Percentiles rank a stretch among this genome's conserved stretches.
These are phyloP conservation scores for Diaporthe aspalathi DNA, from an alignment of 2,329 filamentous ascomycete genomes.

Conservation along the genomic window DNA sequence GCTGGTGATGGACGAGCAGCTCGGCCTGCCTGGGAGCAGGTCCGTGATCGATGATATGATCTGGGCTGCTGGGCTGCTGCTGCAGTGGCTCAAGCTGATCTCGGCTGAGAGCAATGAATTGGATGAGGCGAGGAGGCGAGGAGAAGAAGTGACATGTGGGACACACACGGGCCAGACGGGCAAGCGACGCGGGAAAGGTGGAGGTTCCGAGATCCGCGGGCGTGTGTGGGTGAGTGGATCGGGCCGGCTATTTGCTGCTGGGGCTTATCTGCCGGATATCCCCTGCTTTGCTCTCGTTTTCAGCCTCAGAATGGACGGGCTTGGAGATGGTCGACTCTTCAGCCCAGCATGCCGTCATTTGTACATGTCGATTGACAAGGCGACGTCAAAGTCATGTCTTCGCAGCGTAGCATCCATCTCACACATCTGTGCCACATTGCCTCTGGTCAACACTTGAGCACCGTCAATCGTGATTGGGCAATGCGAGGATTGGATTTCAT, in stretches of 20 bases:
- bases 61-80: background rate
- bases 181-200: slow-evolving; percentile 20
- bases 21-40: background rate
- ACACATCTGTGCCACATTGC: background rate
- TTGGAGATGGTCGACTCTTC: background rate
- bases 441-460: background rate
- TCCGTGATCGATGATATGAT: background rate
- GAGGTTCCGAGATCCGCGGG: slow-evolving; percentile 21
- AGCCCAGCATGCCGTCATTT: background rate
- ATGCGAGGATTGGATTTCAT: background rate
- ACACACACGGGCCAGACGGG: background rate
- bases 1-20: background rate
- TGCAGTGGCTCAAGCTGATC: background rate
- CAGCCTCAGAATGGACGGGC: background rate
- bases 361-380: background rate
- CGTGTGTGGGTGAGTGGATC: slow-evolving; percentile 9
- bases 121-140: background rate
- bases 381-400: background rate
- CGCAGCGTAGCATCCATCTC: background rate
- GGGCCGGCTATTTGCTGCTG: slow-evolving; percentile 27
- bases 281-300: background rate
- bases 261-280: slow-evolving; percentile 20
- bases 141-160: background rate
- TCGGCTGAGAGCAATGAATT: background rate
- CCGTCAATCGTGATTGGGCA: background rate